Percentiles rank a stretch among this genome's conserved stretches.
phyloP scores from a whole-genome alignment of 805 yeast species.

The Sugiyamaella qingdaonensis region DNA sequence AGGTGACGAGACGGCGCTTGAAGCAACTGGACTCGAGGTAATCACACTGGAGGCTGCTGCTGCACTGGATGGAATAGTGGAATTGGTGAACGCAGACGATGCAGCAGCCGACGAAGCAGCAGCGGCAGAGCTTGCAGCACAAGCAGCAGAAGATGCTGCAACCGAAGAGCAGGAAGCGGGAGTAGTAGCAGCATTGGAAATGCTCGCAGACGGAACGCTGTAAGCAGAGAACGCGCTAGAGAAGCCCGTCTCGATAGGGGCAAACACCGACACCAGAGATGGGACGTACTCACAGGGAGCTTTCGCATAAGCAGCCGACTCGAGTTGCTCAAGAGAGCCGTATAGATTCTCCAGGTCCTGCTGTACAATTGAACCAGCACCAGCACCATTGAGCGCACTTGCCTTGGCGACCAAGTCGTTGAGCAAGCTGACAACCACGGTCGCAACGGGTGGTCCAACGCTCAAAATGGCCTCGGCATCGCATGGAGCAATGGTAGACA shows the following conservation, averaged over 20 bases:
- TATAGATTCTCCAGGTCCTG: conserved; percentile 22
- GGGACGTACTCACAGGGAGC: conserved; percentile 15
- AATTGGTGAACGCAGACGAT: not conserved
- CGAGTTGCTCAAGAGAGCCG: conserved; percentile 22
- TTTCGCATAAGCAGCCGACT: conserved; percentile 15
- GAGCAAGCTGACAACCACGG: conserved; percentile 15
- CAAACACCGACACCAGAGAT: conserved; percentile 16
- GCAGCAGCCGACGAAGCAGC: not conserved
- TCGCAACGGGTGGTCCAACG: conserved; percentile 15
- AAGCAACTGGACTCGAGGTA: not conserved
- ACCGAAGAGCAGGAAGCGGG: not conserved
- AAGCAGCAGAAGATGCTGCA: not conserved
- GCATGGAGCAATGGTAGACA: conserved; percentile 2
- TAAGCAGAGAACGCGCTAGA: conserved; percentile 11
- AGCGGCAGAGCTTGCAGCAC: not conserved
- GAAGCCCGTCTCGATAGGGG: conserved; percentile 11
- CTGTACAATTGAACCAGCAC: conserved; percentile 22
- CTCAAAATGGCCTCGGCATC: conserved; percentile 9
- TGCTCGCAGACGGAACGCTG: not conserved
- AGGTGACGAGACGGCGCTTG: not conserved
- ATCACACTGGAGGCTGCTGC: not conserved
- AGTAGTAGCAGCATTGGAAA: not conserved
- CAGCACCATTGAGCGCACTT: conserved; percentile 22
- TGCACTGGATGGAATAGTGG: not conserved
- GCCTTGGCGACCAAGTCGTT: conserved; percentile 23